Conservation (phyloP, 805 yeast species). For the Ogataea thermomethanolica region DNA sequence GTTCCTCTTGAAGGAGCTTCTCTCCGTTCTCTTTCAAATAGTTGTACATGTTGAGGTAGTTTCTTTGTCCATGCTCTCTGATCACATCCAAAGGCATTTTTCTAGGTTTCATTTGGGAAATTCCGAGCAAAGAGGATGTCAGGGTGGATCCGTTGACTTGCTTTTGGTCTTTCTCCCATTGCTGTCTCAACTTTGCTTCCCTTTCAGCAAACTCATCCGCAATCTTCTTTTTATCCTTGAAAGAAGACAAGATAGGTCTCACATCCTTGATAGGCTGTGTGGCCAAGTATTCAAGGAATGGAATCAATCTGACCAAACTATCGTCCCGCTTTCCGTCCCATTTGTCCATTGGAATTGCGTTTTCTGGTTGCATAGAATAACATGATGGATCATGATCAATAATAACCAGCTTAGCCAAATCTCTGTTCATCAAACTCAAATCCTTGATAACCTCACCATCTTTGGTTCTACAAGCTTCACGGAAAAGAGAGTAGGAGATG, state of each 20-base stretch:
- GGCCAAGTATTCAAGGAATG: constrained; percentile 91
- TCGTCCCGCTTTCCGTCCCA: constrained; percentile 91
- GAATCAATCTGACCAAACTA: constrained; percentile 73
- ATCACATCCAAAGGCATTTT: constrained; percentile 84
- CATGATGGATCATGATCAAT: constrained; percentile 75
- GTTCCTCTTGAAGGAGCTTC: constrained; percentile 81
- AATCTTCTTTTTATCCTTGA: constrained; percentile 59
- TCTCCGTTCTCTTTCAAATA: constrained; percentile 55
- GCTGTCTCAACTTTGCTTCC: constrained; percentile 69
- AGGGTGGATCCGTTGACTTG: constrained; percentile 21
- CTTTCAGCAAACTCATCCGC: constrained; percentile 78
- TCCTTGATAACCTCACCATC: constrained; percentile 92
- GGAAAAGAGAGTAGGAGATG: constrained; percentile 79
- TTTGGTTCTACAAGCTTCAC: constrained; percentile 86
- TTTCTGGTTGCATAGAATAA: constrained; percentile 84
- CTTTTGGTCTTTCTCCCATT: constrained; percentile 57
- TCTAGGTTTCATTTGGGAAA: constrained; percentile 40
- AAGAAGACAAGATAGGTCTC: constrained; percentile 79
- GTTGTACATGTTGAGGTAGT: constrained; percentile 74
- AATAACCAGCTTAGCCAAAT: constrained; percentile 71
- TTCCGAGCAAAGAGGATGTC: constrained; percentile 52
- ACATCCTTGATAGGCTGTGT: constrained; percentile 82
- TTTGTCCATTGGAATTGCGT: constrained; percentile 77
- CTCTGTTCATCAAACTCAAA: constrained; percentile 86
- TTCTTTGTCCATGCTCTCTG: constrained; percentile 89